These are phyloP conservation scores for Gracilaria domingensis DNA, from an alignment of 23 red algal species.

Conservation along the genomic window DNA sequence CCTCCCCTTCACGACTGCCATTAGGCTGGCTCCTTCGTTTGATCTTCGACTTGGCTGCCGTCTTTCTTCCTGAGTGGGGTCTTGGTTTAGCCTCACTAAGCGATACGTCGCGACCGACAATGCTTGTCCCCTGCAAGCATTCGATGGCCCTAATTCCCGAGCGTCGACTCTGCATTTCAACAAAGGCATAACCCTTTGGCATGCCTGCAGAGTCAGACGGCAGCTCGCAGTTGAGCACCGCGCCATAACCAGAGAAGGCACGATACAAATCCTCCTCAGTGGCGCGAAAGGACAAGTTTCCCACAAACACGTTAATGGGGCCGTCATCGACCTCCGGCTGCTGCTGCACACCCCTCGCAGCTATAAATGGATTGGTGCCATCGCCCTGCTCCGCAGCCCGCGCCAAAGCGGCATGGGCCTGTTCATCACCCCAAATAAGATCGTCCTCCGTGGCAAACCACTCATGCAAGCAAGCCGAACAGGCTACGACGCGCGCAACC, in stretches of 20 bases:
- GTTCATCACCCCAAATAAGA: slow-evolving; percentile 69
- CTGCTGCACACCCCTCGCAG: slow-evolving; percentile 1
- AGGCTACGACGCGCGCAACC: slow-evolving; percentile 53
- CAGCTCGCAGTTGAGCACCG: slow-evolving; percentile 58
- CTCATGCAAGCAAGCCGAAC: slow-evolving; percentile 77
- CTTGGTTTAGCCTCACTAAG: slow-evolving; percentile 55
- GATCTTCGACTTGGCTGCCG: neutral
- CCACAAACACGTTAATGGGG: slow-evolving; percentile 61
- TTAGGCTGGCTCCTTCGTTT: neutral
- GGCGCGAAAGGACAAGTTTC: slow-evolving; percentile 82
- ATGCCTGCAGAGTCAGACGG: slow-evolving; percentile 35
- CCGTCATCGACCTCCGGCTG: slow-evolving; percentile 5
- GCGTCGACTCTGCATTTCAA: slow-evolving; percentile 59
- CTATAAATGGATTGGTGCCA: neutral
- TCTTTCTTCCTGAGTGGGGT: neutral
- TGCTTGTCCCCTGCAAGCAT: slow-evolving; percentile 47
- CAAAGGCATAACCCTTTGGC: slow-evolving; percentile 72
- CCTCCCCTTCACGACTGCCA: neutral
- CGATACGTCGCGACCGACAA: slow-evolving; percentile 58
- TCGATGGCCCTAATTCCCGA: slow-evolving; percentile 45
- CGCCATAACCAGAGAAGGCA: slow-evolving; percentile 73
- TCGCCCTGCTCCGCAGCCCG: neutral
- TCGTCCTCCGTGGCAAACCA: slow-evolving; percentile 79
- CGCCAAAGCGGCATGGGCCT: slow-evolving; percentile 41
- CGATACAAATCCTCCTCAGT: slow-evolving; percentile 65